Base-by-base conservation (phyloP, 2,329 filamentous ascomycete genomes). In the Hypoxylon sp. region DNA sequence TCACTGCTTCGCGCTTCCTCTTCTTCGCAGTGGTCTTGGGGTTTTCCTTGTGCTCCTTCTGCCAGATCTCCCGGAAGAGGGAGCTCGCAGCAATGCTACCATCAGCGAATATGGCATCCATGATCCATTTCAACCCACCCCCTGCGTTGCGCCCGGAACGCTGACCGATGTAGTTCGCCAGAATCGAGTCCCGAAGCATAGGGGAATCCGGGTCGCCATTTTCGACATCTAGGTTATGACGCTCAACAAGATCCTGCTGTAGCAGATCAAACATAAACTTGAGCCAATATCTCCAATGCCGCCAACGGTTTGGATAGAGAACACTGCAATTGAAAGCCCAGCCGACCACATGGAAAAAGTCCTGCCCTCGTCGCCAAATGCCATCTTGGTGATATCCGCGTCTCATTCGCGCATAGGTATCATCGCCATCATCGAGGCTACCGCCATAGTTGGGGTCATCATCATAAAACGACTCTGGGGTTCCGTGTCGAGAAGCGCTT, bases 311-410 rank as follows among this genome's bases (percentile, higher is more conserved):
- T 1, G 89, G 89, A 73, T 95, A 85, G 33, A 87, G 79, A 1
- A 92, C 86, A 57, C 93, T 94, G 81, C 95, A 98, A 77, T 95
- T 96, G 78, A 98, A 94, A 0, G 93, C 92, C 96, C 96, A 98
- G 3, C 95, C 96, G 0, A 96, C 86, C 0, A 93, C 88, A 46
- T 90, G 87, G 94, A 96, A 99, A 75, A 98, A 97, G 76, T 97
- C 93, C 67, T 92, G 90, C 0, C 91, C 92, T n/a, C 88, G 87
- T 14, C 82, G 83, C 88, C 92, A 97, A 1, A 98, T 70, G 31
- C 91, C 91, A 47, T 89, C 82, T 55, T 88, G 87, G 1, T 91
- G 90, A 63, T 94, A 84, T 9, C 85, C 84, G 5, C 88, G 85
- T 48, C 84, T 82, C 37, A 94, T 80, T 9, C 82, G 80, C 42